These are phyloP conservation scores for Angomonas desouzai DNA, from an alignment of 208 protist genomes.

Conservation along the genomic window DNA sequence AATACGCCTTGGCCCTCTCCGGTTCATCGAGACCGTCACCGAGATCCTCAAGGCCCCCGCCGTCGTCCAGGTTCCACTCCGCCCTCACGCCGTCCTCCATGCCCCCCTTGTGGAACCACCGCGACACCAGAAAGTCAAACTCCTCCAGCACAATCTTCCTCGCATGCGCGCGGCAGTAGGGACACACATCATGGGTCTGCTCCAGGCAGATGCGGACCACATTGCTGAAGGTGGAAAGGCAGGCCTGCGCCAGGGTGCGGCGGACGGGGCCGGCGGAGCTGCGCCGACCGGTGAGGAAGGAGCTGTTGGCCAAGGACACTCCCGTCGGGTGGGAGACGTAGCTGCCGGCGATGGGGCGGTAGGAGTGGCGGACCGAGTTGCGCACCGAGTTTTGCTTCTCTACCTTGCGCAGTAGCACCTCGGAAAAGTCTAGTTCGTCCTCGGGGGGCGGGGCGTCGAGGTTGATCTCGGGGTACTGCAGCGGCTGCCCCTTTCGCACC, in stretches of 20 bases:
- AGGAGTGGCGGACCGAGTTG: not conserved
- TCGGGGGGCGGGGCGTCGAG: conserved; percentile 9
- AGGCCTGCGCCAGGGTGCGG: not conserved
- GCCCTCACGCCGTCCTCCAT: conserved; percentile 9
- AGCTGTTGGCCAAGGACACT: conserved; percentile 2
- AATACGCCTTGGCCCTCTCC: not conserved
- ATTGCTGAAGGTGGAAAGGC: conserved; percentile 45
- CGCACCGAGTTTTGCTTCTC: conserved; percentile 1
- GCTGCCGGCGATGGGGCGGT: not conserved
- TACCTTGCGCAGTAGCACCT: conserved; percentile 4
- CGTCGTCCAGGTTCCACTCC: conserved; percentile 18
- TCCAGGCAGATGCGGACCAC: conserved; percentile 47
- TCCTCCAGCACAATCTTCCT: conserved; percentile 57
- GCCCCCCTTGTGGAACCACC: conserved; percentile 35
- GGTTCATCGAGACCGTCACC: not conserved
- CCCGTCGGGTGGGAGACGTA: not conserved
- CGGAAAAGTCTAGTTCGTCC: conserved; percentile 1
- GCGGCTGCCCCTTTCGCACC: conserved; percentile 20
- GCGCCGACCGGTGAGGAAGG: not conserved
- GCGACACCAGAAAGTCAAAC: conserved; percentile 47
- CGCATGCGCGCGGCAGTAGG: conserved; percentile 51
- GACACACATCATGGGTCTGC: conserved; percentile 61
- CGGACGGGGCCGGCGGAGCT: not conserved
- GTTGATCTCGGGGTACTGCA: conserved; percentile 12
- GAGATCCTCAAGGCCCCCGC: not conserved